A percentile compares a stretch with the other conserved stretches of the same genome.
These are phyloP conservation scores for Durotheca rogersii DNA, from an alignment of 495 filamentous ascomycete species.

Conservation along the genomic window DNA sequence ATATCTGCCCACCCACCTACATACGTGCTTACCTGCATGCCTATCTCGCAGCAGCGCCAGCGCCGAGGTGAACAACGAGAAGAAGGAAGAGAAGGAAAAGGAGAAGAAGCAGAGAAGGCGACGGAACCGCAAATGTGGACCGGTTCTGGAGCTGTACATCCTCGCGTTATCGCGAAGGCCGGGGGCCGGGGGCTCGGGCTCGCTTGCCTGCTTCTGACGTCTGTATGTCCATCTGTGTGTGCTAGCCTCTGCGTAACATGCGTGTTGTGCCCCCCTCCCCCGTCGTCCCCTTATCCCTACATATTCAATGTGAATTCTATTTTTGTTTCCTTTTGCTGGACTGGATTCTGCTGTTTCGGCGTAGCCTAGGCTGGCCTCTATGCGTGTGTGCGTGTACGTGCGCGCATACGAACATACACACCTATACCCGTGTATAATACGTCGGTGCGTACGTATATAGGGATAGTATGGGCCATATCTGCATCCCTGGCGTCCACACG, in stretches of 20 bases:
- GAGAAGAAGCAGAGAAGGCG: neutral
- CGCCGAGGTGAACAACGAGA: neutral
- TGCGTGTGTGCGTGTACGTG: constrained; percentile 11
- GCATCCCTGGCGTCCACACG: no score
- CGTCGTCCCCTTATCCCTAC: no score
- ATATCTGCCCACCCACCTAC: neutral
- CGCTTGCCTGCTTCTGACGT: neutral
- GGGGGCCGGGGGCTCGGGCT: neutral
- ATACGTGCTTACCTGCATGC: neutral
- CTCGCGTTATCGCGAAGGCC: neutral
- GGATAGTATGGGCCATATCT: no score
- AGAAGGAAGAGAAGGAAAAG: neutral
- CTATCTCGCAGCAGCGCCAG: no score
- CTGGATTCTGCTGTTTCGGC: constrained; percentile 5
- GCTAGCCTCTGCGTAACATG: no score
- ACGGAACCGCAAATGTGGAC: neutral
- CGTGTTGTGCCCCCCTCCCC: no score
- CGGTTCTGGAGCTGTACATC: neutral
- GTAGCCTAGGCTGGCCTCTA: constrained; percentile 10
- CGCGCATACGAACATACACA: constrained; percentile 9
- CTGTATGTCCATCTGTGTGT: no score
- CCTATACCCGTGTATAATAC: neutral
- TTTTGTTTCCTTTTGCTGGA: no score
- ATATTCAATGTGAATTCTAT: no score
- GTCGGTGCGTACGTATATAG: constrained; percentile 10